These are phyloP conservation scores for Juncus effusus DNA, from an alignment of 176 grass and related monocot genomes.

Conservation along the genomic window DNA sequence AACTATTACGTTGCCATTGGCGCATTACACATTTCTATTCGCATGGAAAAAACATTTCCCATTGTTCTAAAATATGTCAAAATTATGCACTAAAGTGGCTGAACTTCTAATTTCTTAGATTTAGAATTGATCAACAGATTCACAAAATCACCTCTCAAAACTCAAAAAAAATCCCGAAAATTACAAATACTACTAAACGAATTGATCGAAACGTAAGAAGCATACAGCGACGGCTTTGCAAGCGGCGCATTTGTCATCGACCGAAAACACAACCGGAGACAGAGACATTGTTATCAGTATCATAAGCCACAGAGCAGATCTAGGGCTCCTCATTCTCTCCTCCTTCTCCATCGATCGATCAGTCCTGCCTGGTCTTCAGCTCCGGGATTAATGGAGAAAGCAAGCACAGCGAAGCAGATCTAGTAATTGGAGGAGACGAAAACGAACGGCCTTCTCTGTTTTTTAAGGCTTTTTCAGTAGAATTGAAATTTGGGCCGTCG, in stretches of 20 bases:
- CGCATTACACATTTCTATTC: not conserved
- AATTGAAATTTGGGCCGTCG: no score
- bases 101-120: no score
- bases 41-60: not conserved
- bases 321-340: conserved; percentile 12
- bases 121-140: not conserved
- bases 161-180: no score
- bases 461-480: no score
- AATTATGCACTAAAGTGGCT: no score
- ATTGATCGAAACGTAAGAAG: not conserved
- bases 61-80: no score
- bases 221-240: conserved; percentile 82
- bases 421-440: no score
- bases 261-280: conserved; percentile 28
- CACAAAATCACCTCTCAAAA: not conserved
- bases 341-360: conserved; percentile 4
- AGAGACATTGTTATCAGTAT: not conserved
- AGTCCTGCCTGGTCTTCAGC: not conserved
- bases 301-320: conserved; percentile 18
- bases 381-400: not conserved
- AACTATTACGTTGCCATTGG: not conserved
- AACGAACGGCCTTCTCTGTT: no score
- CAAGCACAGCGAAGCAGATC: not conserved
- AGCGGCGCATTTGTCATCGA: conserved; percentile 80
- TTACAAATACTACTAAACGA: not conserved